Evolutionary conservation across 1,284 basidiomycete species (phyloP).

Genomic region (Sporisorium exsertum): DNA sequence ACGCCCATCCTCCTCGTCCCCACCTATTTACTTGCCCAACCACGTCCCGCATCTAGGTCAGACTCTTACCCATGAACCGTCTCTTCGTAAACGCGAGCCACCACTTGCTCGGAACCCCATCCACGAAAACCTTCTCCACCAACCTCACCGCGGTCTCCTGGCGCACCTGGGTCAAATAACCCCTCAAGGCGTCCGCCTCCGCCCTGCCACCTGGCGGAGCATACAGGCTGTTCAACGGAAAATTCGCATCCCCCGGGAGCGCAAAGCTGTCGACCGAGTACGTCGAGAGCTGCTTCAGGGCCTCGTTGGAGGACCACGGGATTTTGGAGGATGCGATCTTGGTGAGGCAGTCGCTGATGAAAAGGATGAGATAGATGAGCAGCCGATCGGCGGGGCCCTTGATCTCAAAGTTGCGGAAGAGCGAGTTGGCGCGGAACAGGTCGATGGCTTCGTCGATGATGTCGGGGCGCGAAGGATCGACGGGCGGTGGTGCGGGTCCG

Average conservation of each 20-base stretch:
- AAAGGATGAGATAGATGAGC: conserved; percentile 98
- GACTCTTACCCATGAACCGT: conserved; percentile 68
- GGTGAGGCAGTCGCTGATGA: conserved; percentile 94
- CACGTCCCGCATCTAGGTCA: conserved; percentile 23
- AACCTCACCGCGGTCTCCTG: conserved; percentile 89
- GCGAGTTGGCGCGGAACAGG: conserved; percentile 97
- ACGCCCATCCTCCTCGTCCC: not conserved
- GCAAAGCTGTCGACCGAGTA: conserved; percentile 89
- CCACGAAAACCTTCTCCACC: conserved; percentile 86
- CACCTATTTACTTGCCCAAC: no score
- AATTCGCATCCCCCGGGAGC: conserved; percentile 94
- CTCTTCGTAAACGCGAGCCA: conserved; percentile 92
- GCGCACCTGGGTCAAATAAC: conserved; percentile 90
- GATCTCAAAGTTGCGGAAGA: conserved; percentile 99
- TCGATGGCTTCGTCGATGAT: conserved; percentile 96
- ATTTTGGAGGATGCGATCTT: conserved; percentile 62
- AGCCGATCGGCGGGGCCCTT: conserved; percentile 92
- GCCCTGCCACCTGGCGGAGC: conserved; percentile 80
- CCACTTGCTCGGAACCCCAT: conserved; percentile 96
- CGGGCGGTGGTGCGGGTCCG: conserved; percentile 84
- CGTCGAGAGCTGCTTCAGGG: conserved; percentile 87
- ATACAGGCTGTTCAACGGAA: conserved; percentile 93
- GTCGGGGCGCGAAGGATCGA: conserved; percentile 83
- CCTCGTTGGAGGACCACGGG: conserved; percentile 76
- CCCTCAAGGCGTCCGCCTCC: conserved; percentile 89